These are phyloP conservation scores for Vaccinium vitisidaea DNA, from an alignment of 148 eudicot species.

Conservation along the genomic window DNA sequence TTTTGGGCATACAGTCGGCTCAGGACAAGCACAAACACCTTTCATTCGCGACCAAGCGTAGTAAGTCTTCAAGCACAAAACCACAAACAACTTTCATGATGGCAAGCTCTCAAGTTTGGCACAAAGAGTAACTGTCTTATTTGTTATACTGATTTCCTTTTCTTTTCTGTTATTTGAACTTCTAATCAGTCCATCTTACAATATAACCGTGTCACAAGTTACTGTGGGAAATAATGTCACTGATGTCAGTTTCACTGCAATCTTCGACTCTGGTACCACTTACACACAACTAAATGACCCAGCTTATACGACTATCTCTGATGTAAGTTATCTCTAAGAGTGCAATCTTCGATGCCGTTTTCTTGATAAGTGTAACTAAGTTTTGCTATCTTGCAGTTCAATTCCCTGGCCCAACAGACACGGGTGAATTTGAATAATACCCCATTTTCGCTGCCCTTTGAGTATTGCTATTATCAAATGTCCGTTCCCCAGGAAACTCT, in stretches of 20 bases:
- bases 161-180: background rate
- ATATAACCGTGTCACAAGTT: slow-evolving; percentile 55
- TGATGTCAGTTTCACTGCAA: slow-evolving; percentile 37
- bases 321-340: too few relatives aligned
- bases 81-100: too few relatives aligned
- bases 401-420: slow-evolving; percentile 41
- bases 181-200: slow-evolving; percentile 63
- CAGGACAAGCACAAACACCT: slow-evolving; percentile 66
- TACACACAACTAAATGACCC: slow-evolving; percentile 75
- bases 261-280: slow-evolving; percentile 88
- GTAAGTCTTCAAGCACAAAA: too few relatives aligned
- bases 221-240: slow-evolving; percentile 48
- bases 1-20: slow-evolving; percentile 83
- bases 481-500: slow-evolving; percentile 8
- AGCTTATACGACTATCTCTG: slow-evolving; percentile 56
- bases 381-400: slow-evolving; percentile 43
- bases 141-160: slow-evolving; percentile 7
- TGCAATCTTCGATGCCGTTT: too few relatives aligned
- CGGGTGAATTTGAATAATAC: background rate
- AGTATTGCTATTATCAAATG: slow-evolving; percentile 56
- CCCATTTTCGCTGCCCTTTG: too few relatives aligned
- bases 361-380: background rate
- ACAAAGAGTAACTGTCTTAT: background rate
- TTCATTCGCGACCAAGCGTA: slow-evolving; percentile 33
- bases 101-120: background rate